phyloP scores from a whole-genome alignment of 768 basidiomycete species.

The Podaxis sp. region DNA sequence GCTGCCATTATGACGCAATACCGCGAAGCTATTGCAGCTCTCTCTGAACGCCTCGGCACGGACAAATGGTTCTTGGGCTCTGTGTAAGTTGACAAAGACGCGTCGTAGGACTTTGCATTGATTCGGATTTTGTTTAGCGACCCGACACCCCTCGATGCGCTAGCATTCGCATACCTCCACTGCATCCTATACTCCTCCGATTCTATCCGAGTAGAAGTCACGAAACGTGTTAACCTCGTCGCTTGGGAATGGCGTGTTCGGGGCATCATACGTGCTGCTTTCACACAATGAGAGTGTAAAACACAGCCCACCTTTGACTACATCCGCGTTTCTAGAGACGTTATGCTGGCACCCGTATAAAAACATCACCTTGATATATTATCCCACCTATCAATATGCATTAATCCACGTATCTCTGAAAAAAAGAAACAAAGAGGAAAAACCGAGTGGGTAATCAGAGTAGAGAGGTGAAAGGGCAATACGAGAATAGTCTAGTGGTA shows the following conservation, averaged over 20 bases:
- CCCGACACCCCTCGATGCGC: constrained; percentile 78
- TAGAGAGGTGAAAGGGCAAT: not conserved
- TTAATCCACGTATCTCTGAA: not conserved
- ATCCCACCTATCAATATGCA: not conserved
- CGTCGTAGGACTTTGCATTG: not conserved
- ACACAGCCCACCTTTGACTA: not conserved
- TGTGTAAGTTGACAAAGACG: constrained; percentile 32
- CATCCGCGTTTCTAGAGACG: not conserved
- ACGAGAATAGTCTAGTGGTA: not conserved
- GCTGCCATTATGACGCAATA: constrained; percentile 53
- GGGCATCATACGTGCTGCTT: constrained; percentile 49
- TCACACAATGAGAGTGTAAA: constrained; percentile 21
- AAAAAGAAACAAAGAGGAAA: too few species aligned
- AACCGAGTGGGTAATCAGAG: not conserved
- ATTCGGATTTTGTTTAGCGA: constrained; percentile 33
- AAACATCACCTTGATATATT: not conserved
- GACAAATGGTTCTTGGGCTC: constrained; percentile 84
- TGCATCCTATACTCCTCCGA: constrained; percentile 48
- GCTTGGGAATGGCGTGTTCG: constrained; percentile 76
- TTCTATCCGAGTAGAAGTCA: constrained; percentile 55
- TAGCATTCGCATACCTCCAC: constrained; percentile 79
- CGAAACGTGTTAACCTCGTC: constrained; percentile 70
- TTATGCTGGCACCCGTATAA: not conserved
- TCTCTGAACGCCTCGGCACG: constrained; percentile 70
- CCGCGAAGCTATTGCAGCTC: constrained; percentile 63